Conservation (phyloP, 2,329 filamentous ascomycete genomes). For the Hypoxylon sp. region DNA sequence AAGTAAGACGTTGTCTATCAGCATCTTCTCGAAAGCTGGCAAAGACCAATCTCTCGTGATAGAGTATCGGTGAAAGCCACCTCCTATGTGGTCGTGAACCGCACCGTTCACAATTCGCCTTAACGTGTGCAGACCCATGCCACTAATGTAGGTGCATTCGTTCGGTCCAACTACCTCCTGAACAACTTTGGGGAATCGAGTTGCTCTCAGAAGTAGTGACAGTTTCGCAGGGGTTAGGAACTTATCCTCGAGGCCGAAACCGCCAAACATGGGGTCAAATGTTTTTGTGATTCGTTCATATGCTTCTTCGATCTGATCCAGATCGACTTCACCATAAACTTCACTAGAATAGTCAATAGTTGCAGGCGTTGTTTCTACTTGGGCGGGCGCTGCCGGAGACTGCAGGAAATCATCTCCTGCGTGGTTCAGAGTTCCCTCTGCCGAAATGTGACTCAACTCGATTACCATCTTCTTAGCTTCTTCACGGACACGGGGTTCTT, state of each 20-base stretch:
- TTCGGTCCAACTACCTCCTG: slow-evolving; percentile 87
- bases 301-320: slow-evolving; percentile 93
- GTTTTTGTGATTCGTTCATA: slow-evolving; percentile 82
- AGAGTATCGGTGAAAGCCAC: slow-evolving; percentile 79
- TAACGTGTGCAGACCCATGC: slow-evolving; percentile 86
- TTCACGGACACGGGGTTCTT: slow-evolving; percentile 84
- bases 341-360: slow-evolving; percentile 50
- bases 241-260: slow-evolving; percentile 86
- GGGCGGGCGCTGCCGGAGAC: slow-evolving; percentile 34
- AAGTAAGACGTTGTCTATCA: slow-evolving; percentile 91
- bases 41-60: slow-evolving; percentile 93
- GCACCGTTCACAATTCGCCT: slow-evolving; percentile 75
- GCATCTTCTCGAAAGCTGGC: slow-evolving; percentile 97
- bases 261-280: slow-evolving; percentile 83
- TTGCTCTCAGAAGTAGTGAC: slow-evolving; percentile 82
- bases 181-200: slow-evolving; percentile 78
- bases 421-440: slow-evolving; percentile 79
- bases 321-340: slow-evolving; percentile 79
- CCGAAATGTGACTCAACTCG: slow-evolving; percentile 87
- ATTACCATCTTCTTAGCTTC: slow-evolving; percentile 86
- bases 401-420: slow-evolving; percentile 51
- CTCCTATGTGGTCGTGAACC: slow-evolving; percentile 68
- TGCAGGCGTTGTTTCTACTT: slow-evolving; percentile 22
- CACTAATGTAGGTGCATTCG: slow-evolving; percentile 78
- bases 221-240: slow-evolving; percentile 91